Evolutionary conservation across 2,329 filamentous ascomycete genomes (phyloP).

Genomic region (Ploettnerulaceae sp.): DNA sequence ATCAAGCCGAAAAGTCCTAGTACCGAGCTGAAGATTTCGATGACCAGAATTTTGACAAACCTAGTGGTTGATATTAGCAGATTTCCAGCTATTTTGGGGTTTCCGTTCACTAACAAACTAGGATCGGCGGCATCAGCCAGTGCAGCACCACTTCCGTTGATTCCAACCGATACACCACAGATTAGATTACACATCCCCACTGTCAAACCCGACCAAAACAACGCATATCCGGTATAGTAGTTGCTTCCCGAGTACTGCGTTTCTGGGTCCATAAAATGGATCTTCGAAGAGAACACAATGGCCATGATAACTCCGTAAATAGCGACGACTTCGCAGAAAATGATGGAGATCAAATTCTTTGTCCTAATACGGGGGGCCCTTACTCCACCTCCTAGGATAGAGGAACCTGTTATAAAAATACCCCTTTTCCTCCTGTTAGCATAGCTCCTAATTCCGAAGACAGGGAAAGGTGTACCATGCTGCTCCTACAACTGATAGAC

Average conservation of each 20-base stretch:
- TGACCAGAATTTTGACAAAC: constrained; percentile 97
- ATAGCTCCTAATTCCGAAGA: background rate
- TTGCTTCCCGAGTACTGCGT: constrained; percentile 68
- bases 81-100: too few relatives aligned
- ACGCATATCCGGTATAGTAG: constrained; percentile 90
- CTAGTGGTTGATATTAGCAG: constrained; percentile 42
- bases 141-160: constrained; percentile 95
- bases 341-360: constrained; percentile 99
- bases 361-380: constrained; percentile 96
- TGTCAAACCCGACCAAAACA: constrained; percentile 94
- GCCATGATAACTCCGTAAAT: constrained; percentile 99
- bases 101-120: constrained; percentile 69
- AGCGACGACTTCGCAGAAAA: constrained; percentile 99
- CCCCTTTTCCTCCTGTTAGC: constrained; percentile 57
- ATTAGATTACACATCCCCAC: constrained; percentile 95
- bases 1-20: constrained; percentile 95
- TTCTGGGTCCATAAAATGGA: constrained; percentile 60
- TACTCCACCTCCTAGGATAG: constrained; percentile 94
- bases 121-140: constrained; percentile 92
- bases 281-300: constrained; percentile 92
- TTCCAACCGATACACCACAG: constrained; percentile 93
- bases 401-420: constrained; percentile 97
- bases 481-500: constrained; percentile 91
- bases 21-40: constrained; percentile 98
- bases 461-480: constrained; percentile 65